These are phyloP conservation scores for Borovskyia barvae DNA, from an alignment of 208 protist species.

Conservation along the genomic window DNA sequence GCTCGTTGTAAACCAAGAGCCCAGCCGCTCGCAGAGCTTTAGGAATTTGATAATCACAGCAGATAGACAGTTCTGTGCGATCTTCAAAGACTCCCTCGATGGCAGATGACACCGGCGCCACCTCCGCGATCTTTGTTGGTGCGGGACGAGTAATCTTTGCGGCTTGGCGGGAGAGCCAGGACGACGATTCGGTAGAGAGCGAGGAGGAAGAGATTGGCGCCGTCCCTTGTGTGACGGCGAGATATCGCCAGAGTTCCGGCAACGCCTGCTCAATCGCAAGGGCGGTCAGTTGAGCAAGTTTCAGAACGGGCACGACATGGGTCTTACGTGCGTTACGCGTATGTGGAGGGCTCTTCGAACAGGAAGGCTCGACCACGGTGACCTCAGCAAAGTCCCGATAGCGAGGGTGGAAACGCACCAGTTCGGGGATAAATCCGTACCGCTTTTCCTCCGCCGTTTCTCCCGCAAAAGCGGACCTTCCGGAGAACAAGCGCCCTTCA, in stretches of 20 bases:
- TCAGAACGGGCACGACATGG: slow-evolving; percentile 60
- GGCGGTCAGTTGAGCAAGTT: slow-evolving; percentile 76
- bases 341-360: neutral
- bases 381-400: slow-evolving; percentile 54
- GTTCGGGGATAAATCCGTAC: slow-evolving; percentile 46
- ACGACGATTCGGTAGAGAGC: neutral
- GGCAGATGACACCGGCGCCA: neutral
- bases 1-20: slow-evolving; percentile 51
- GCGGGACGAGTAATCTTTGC: slow-evolving; percentile 1
- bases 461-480: no score
- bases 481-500: slow-evolving; percentile 57
- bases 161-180: neutral
- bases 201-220: neutral
- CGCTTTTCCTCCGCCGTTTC: no score
- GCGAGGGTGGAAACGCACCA: slow-evolving; percentile 58
- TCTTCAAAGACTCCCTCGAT: slow-evolving; percentile 45
- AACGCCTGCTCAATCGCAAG: slow-evolving; percentile 58
- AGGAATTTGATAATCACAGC: slow-evolving; percentile 89
- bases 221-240: neutral
- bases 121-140: no score
- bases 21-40: slow-evolving; percentile 67
- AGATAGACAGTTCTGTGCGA: slow-evolving; percentile 51
- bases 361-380: neutral
- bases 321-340: no score
- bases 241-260: slow-evolving; percentile 34